Evolutionary conservation across 225 moss, liverwort and hornwort genomes (phyloP), one percentile per base, ranked within the genome.

Genomic region (Anthoceros angustus): DNA sequence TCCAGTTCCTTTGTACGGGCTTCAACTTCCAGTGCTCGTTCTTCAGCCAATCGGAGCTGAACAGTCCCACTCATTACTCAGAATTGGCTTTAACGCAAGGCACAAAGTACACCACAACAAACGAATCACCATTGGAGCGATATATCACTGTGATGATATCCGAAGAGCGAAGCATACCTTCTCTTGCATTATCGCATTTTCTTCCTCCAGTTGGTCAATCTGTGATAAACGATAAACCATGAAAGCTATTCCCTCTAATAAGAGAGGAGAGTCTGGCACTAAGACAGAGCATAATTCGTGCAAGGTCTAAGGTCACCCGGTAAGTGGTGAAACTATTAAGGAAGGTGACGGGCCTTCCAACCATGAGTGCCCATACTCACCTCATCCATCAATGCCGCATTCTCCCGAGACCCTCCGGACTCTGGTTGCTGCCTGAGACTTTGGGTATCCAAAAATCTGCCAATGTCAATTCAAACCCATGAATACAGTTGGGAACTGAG

Each of bases 171-270:
- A 49, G 39, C 68, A 46, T 39, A 62, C 69, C 69, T 87, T 92
- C 20, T 78, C 82, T 7, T 78, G 77, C 60, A 92, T 81, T 26
- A 71, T 76, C 71, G 92, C 89, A 24, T 98, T 92, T 65, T 98
- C 98, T 55, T 92, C 98, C 68, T 87, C 83, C 40, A 98, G 87
- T 68, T 87, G 78, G 73, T 98, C 98, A 67, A 98, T 89, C 76
- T 83, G 55, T 40, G 41, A 66, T 0, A n/a, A 15, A 66, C 21
- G 10, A 66, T 0, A 24, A 63, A 18, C 2, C 23, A 23, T 60
- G n/a, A 64, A 38, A 20, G 14, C 21, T 8, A 11, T 23, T 39
- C 26, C 14, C 16, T 11, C 38, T 41, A 2, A 39, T 14, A 39
- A 23, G 18, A 60, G n/a, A 60, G 18, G 55, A 18, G 18, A 16